Conservation (phyloP, 176 grass and related monocot species). For the Triticum monococcum region DNA sequence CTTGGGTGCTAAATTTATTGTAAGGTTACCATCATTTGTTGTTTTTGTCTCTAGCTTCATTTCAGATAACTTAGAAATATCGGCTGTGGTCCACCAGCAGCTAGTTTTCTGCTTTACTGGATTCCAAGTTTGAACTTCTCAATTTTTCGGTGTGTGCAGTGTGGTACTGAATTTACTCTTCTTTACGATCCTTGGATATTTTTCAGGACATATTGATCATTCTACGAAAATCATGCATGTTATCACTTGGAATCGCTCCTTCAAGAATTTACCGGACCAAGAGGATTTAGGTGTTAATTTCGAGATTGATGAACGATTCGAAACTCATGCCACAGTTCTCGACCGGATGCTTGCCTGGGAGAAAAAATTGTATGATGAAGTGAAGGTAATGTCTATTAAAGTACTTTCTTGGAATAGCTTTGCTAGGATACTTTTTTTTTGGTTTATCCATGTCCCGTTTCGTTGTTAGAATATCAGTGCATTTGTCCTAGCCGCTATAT, state of each 20-base stretch:
- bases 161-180: background rate
- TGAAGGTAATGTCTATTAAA: constrained; percentile 63
- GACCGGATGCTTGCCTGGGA: constrained; percentile 99
- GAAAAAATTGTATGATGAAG: constrained; percentile 95
- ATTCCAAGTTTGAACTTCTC: constrained; percentile 11
- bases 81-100: background rate
- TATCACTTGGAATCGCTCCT: constrained; percentile 96
- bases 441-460: constrained; percentile 1
- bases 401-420: constrained; percentile 27
- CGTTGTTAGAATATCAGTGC: background rate
- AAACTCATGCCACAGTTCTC: constrained; percentile 87
- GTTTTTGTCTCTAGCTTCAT: background rate
- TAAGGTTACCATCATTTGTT: background rate
- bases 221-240: constrained; percentile 93
- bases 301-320: constrained; percentile 56
- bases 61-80: background rate
- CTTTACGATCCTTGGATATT: constrained; percentile 18
- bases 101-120: constrained; percentile 17
- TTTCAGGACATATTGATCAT: constrained; percentile 86
- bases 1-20: constrained; percentile 8
- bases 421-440: background rate
- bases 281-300: constrained; percentile 60
- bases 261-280: constrained; percentile 68
- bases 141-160: background rate
- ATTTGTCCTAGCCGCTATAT: background rate